Base-by-base conservation (phyloP, 225 moss, liverwort and hornwort genomes). In the Pseudisothecium myosuroides region DNA sequence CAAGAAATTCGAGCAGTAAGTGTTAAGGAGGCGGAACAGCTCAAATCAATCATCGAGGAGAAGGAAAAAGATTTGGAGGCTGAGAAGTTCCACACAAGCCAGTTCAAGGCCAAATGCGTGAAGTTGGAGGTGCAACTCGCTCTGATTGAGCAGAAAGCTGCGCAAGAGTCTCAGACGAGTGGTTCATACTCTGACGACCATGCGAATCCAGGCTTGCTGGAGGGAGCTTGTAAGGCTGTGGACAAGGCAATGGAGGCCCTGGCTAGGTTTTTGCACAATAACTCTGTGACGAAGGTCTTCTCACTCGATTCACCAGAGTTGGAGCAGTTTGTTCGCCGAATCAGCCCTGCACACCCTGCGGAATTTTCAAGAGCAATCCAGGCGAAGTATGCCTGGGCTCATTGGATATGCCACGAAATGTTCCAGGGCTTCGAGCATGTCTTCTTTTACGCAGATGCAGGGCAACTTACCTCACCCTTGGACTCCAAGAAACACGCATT, bases 141-240 rank as follows among this genome's bases (percentile, higher is more conserved):
- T 13, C 3, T 22, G 7, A 66, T 88, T 39, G 91, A 85, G 85
- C 23, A 81, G 74, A 14, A 74, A 81, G 31, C 74, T n/a, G 88
- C 88, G 31, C 64, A 73, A 66, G 73, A 85, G 66, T 91, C 85
- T 63, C 20, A 9, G 45, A 81, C 45, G 12, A 88, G 73, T 58
- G 88, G 80, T 14, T 88, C 85, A 3, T 90, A 90, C 39, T 7
- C 73, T 1, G 85, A 88, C 18, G 80, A 84, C 29, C 62, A 63
- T 17, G 87, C 90, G 12, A 87, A 90, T 78, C 88, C 90, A 41
- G 52, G 84, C 71, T 88, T 88, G 88, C 13, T 90, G 71, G 79
- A 71, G 37, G 31, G 7, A 31, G 88, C 88, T 24, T 90, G 80
- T 3, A 62, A 72, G 54, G 54, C 60, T 72, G 80, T 72, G 36